Conservation (phyloP, 2,329 filamentous ascomycete species). For the Mycosphaerelloides madeirae region DNA sequence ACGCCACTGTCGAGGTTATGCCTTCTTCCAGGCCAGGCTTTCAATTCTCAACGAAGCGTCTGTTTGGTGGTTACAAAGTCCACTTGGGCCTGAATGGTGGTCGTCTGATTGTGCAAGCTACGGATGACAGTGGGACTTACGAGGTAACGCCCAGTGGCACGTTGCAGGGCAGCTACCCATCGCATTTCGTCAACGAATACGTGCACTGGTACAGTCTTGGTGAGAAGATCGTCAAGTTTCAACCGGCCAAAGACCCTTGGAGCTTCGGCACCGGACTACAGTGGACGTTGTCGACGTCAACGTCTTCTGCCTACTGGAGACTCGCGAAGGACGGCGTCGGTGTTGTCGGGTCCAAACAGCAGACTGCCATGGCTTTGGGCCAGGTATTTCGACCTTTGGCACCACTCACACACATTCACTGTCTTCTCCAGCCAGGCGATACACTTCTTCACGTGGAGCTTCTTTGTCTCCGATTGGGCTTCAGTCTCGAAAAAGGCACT, state of each 20-base stretch:
- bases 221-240: conserved; percentile 52
- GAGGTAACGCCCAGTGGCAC: conserved; percentile 34
- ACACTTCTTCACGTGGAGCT: conserved; percentile 18
- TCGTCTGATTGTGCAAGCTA: conserved; percentile 43
- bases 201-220: conserved; percentile 57
- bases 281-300: neutral
- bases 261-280: neutral
- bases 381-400: conserved; percentile 43
- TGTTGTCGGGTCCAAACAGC: conserved; percentile 8
- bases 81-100: conserved; percentile 49
- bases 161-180: conserved; percentile 48
- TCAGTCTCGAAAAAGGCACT: conserved; percentile 10
- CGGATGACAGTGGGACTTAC: conserved; percentile 21
- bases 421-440: conserved; percentile 3
- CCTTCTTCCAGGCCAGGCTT: conserved; percentile 53
- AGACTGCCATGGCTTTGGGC: conserved; percentile 45
- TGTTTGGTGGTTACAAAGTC: conserved; percentile 39
- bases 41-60: conserved; percentile 44
- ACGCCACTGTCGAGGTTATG: conserved; percentile 47
- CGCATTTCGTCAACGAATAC: conserved; percentile 45
- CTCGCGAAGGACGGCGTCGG: conserved; percentile 5
- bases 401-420: conserved; percentile 10
- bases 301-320: conserved; percentile 30
- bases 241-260: conserved; percentile 30
- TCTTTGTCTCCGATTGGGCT: conserved; percentile 20